phyloP scores from a whole-genome alignment of 2,329 filamentous ascomycete species.

The Arthroderma sp. region DNA sequence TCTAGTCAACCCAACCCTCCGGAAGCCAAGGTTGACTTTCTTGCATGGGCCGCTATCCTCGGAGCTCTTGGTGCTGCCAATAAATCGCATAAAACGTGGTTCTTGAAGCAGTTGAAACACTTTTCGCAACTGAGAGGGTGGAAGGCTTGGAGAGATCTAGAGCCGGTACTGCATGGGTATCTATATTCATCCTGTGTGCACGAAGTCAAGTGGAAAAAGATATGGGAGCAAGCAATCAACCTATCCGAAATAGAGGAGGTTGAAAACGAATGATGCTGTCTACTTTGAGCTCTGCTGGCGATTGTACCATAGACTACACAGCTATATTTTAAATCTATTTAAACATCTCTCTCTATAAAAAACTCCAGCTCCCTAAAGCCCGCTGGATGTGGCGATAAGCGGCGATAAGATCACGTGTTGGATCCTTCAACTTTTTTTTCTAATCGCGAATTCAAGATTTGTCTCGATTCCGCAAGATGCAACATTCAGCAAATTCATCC shows the following conservation, averaged over 20 bases:
- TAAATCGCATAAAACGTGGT: slow-evolving; percentile 19
- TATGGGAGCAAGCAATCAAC: slow-evolving; percentile 21
- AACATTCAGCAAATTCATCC: background rate
- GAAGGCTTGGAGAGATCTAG: slow-evolving; percentile 19
- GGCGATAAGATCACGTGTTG: background rate
- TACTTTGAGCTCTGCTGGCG: background rate
- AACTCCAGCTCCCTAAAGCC: background rate
- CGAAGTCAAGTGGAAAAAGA: slow-evolving; percentile 14
- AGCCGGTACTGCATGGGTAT: slow-evolving; percentile 16
- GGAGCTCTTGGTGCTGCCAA: slow-evolving; percentile 20
- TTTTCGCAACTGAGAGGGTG: slow-evolving; percentile 18
- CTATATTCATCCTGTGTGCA: slow-evolving; percentile 18
- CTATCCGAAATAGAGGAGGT: slow-evolving; percentile 5
- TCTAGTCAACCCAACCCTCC: slow-evolving; percentile 8
- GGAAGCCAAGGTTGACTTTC: slow-evolving; percentile 14
- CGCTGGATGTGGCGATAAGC: no score
- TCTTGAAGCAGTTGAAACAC: slow-evolving; percentile 17
- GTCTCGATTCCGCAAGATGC: background rate
- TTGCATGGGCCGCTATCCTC: slow-evolving; percentile 23
- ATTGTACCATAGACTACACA: background rate
- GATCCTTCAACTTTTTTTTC: slow-evolving; percentile 1
- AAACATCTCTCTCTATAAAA: background rate
- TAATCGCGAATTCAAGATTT: background rate
- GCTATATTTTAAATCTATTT: background rate
- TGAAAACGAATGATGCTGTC: background rate